Evolutionary conservation across 495 filamentous ascomycete species (phyloP).

Genomic region (Hypomontagnella monticulosa): DNA sequence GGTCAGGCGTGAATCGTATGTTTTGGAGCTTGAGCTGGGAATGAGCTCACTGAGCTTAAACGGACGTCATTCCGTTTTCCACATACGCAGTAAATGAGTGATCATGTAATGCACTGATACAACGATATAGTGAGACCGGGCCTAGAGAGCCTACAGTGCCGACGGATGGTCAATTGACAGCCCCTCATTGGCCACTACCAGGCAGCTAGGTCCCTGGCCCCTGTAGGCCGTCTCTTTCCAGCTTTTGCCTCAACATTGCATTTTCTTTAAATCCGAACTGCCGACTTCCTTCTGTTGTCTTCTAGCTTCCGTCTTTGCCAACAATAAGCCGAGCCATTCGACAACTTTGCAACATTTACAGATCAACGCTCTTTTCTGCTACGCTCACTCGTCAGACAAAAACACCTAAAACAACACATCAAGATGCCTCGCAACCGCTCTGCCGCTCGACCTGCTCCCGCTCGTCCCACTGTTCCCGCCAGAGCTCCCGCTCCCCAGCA

Average conservation of each 20-base stretch:
- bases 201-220: constrained; percentile 1
- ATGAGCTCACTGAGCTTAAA: constrained; percentile 20
- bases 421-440: constrained; percentile 84
- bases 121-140: not conserved
- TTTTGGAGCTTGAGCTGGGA: constrained; percentile 5
- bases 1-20: constrained; percentile 20
- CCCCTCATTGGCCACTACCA: constrained; percentile 36
- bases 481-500: constrained; percentile 70
- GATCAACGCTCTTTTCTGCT: constrained; percentile 10
- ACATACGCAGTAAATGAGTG: constrained; percentile 7
- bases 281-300: constrained; percentile 25
- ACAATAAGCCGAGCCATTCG: constrained; percentile 32
- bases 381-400: not conserved
- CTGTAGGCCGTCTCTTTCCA: constrained; percentile 3
- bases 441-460: constrained; percentile 68
- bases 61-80: constrained; percentile 6
- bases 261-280: constrained; percentile 41
- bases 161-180: constrained; percentile 25
- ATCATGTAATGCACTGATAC: constrained; percentile 3
- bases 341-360: not conserved
- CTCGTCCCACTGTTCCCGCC: constrained; percentile 73
- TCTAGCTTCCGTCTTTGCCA: constrained; percentile 1
- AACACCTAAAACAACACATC: constrained; percentile 23
- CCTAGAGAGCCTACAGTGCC: not conserved
- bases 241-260: constrained; percentile 3